Base-by-base conservation (phyloP, 805 yeast genomes). In the Pichia gijzeniarum region DNA sequence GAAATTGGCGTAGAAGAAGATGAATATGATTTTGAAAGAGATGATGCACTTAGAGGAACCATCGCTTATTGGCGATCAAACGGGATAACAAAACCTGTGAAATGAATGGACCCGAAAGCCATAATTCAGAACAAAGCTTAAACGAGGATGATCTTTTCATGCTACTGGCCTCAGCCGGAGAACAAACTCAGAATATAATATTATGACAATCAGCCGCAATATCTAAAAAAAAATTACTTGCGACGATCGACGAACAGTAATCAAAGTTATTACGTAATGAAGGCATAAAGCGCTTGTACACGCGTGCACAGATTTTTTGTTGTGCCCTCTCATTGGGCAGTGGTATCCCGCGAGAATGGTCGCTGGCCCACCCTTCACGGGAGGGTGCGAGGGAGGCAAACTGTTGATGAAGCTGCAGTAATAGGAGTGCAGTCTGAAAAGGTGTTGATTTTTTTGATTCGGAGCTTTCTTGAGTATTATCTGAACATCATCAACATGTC, bases 401-500 rank as follows among this genome's bases (percentile, higher is more conserved):
- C 16, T 30, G 33, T 30, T 30, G 33, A 30, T 30, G 33, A 30
- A 13, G 36, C n/a, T 8, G 36, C 17, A 16, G 21, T 16, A n/a
- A 16, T 20, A 33, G n/a, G 13, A 31, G 17, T 31, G 34, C n/a
- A 13, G 14, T 7, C 14, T 10, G 17, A 13, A 8, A 5, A 31
- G 14, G 34, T 6, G 12, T 13, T 13, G 34, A 31, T 10, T 6
- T n/a, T n/a, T n/a, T n/a, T n/a, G n/a, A 25, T 25, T 25, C 28
- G 10, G 28, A 25, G 28, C 10, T n/a, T n/a, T 6, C 9, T 25
- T 25, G 9, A 18, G 32, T 14, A 14, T 13, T 17, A 16, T 21
- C 33, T 14, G 16, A 9, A 35, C 35, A 41, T 25, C 30, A 25
- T 22, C 31, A 41, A 12, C 27, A 51, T 51, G 54, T 52, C 57